phyloP scores from a whole-genome alignment of 2,329 filamentous ascomycete genomes.

The Claviceps sp. region DNA sequence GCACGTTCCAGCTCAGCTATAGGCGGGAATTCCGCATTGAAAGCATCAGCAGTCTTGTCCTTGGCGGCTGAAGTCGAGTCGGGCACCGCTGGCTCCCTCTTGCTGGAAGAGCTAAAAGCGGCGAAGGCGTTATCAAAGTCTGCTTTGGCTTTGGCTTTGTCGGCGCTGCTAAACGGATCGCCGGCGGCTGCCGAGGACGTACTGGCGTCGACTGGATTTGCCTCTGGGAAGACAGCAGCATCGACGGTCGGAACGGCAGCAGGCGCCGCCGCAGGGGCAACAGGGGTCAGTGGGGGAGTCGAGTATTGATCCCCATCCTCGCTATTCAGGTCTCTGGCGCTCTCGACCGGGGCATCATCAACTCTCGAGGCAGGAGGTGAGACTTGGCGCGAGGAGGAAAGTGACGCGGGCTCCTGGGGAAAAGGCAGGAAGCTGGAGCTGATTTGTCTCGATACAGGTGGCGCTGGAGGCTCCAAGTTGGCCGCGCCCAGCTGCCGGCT shows the following conservation, averaged over 20 bases:
- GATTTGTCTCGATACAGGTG: slow-evolving; percentile 63
- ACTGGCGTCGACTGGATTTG: slow-evolving; percentile 9
- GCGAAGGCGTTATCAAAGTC: slow-evolving; percentile 82
- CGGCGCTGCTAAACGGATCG: slow-evolving; percentile 40
- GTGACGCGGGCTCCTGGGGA: slow-evolving; percentile 49
- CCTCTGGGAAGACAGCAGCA: slow-evolving; percentile 3
- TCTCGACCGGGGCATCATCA: slow-evolving; percentile 35
- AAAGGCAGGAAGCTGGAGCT: slow-evolving; percentile 66
- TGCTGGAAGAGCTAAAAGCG: slow-evolving; percentile 47
- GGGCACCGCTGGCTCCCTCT: slow-evolving; percentile 29
- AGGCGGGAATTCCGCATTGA: slow-evolving; percentile 77
- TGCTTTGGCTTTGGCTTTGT: slow-evolving; percentile 53
- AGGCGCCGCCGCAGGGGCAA: slow-evolving; percentile 15
- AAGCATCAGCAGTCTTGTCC: slow-evolving; percentile 34
- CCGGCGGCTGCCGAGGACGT: slow-evolving; percentile 9
- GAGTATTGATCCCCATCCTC: slow-evolving; percentile 12
- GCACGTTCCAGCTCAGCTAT: slow-evolving; percentile 77
- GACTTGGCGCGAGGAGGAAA: slow-evolving; percentile 65
- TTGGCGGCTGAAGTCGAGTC: slow-evolving; percentile 20
- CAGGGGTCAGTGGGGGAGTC: slow-evolving; percentile 13
- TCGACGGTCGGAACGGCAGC: slow-evolving; percentile 8
- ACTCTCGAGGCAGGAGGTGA: slow-evolving; percentile 49
- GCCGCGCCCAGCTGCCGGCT: slow-evolving; percentile 48
- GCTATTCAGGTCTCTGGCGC: slow-evolving; percentile 9
- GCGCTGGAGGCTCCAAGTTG: slow-evolving; percentile 43